phyloP scores from a whole-genome alignment of 441 rosid genomes.

The Adansonia gregorii region DNA sequence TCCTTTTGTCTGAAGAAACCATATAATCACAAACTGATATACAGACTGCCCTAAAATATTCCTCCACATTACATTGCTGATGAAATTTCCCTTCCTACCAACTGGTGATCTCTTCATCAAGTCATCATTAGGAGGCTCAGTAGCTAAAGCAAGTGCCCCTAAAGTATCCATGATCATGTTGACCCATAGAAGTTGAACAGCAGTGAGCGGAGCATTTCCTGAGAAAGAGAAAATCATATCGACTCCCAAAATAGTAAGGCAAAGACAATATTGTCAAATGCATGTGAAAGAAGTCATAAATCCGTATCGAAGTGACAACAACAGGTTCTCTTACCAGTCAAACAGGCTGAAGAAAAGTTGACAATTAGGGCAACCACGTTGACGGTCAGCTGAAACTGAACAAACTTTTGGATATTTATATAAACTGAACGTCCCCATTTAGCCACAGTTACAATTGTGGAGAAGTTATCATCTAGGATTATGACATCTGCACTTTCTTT shows the following conservation, averaged over 20 bases:
- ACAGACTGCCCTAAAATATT: conserved; percentile 57
- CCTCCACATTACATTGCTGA: conserved; percentile 62
- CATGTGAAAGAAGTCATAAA: background rate
- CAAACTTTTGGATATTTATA: conserved; percentile 57
- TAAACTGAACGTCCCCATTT: conserved; percentile 65
- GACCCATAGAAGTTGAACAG: conserved; percentile 62
- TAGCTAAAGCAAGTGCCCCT: conserved; percentile 63
- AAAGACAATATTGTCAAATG: background rate
- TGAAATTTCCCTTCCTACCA: conserved; percentile 61
- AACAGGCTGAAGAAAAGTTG: conserved; percentile 65
- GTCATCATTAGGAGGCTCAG: conserved; percentile 57
- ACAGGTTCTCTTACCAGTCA: conserved; percentile 46
- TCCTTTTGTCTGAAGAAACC: conserved; percentile 55
- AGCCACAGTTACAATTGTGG: conserved; percentile 54
- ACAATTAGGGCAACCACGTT: conserved; percentile 58
- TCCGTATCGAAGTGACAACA: conserved; percentile 14
- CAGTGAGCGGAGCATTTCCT: conserved; percentile 61
- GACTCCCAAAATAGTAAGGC: background rate
- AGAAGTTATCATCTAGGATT: conserved; percentile 57
- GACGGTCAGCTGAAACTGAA: conserved; percentile 61
- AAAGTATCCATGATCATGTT: conserved; percentile 70
- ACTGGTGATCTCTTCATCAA: conserved; percentile 55
- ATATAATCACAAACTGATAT: conserved; percentile 50
- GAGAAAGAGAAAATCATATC: conserved; percentile 13
- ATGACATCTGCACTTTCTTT: conserved; percentile 64